phyloP scores from a whole-genome alignment of 164 flowering plant genomes.

The Dillenia suffruticosa region DNA sequence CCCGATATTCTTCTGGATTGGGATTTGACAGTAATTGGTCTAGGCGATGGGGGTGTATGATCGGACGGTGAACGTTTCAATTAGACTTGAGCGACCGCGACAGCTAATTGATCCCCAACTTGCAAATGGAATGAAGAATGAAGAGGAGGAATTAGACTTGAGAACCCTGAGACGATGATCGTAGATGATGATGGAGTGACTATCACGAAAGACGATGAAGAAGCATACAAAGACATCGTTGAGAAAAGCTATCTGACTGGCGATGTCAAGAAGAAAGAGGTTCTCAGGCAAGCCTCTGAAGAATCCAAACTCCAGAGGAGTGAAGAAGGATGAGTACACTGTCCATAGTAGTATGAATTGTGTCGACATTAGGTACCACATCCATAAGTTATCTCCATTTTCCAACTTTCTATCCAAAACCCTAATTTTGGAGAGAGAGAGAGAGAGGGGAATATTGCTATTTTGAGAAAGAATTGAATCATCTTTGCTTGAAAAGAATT shows the following conservation, averaged over 20 bases:
- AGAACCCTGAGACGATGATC: constrained; percentile 2
- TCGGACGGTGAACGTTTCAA: too few species aligned
- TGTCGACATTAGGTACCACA: constrained; percentile 75
- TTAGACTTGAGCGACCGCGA: too few species aligned
- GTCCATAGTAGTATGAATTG: constrained; percentile 82
- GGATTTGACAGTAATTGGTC: too few species aligned
- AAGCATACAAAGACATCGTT: constrained; percentile 69
- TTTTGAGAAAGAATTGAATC: too few species aligned
- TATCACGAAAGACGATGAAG: constrained; percentile 70
- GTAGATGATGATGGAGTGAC: constrained; percentile 62
- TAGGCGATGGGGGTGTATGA: too few species aligned
- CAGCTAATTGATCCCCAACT: too few species aligned
- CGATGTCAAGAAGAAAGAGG: constrained; percentile 66
- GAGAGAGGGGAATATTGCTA: background rate
- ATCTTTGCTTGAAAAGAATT: too few species aligned
- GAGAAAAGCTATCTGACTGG: constrained; percentile 76
- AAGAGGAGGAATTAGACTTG: too few species aligned
- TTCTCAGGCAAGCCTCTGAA: constrained; percentile 78
- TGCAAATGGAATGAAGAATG: too few species aligned
- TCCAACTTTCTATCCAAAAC: background rate
- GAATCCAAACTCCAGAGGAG: constrained; percentile 96
- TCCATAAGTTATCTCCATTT: constrained; percentile 24
- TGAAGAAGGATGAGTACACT: constrained; percentile 84
- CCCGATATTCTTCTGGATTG: too few species aligned
- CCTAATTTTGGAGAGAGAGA: background rate